phyloP scores from a whole-genome alignment of 2,329 filamentous ascomycete genomes.

The Trichoderma pleuroti region DNA sequence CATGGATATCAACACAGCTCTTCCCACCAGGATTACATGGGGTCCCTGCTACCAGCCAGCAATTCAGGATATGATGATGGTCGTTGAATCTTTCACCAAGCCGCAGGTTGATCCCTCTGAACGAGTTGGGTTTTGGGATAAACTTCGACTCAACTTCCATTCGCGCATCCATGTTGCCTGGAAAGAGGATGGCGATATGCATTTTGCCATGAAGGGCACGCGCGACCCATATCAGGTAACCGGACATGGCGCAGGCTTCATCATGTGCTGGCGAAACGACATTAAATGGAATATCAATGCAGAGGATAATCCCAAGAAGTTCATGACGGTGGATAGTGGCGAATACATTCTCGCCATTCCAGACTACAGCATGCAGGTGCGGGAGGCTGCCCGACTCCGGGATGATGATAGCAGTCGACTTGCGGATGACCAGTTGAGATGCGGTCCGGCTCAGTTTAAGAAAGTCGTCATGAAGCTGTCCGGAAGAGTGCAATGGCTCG shows the following conservation, averaged over 20 bases:
- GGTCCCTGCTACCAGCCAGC: conserved; percentile 96
- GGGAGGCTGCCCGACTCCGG: conserved; percentile 53
- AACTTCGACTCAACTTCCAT: conserved; percentile 90
- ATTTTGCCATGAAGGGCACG: conserved; percentile 85
- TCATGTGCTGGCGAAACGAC: conserved; percentile 98
- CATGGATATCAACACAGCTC: conserved; percentile 87
- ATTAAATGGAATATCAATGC: conserved; percentile 83
- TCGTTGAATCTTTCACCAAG: conserved; percentile 95
- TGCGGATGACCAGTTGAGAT: conserved; percentile 62
- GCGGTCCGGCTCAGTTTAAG: conserved; percentile 87
- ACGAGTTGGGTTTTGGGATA: conserved; percentile 96
- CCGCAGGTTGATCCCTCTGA: conserved; percentile 92
- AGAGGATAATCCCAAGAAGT: conserved; percentile 81
- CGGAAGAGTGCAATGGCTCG: conserved; percentile 89
- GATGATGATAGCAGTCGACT: conserved; percentile 58
- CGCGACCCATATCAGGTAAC: conserved; percentile 92
- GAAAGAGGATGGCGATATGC: conserved; percentile 94
- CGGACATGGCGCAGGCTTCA: conserved; percentile 86
- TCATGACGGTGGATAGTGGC: conserved; percentile 93
- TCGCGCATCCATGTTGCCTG: conserved; percentile 85
- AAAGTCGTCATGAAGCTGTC: conserved; percentile 99
- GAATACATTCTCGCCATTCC: conserved; percentile 94
- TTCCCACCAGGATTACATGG: conserved; percentile 94
- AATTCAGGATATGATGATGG: conserved; percentile 99
- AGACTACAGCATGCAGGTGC: conserved; percentile 85